A percentile compares a stretch with the other conserved stretches of the same genome.
These are phyloP conservation scores for Collybia sp. DNA, from an alignment of 768 basidiomycete genomes.

Conservation along the genomic window DNA sequence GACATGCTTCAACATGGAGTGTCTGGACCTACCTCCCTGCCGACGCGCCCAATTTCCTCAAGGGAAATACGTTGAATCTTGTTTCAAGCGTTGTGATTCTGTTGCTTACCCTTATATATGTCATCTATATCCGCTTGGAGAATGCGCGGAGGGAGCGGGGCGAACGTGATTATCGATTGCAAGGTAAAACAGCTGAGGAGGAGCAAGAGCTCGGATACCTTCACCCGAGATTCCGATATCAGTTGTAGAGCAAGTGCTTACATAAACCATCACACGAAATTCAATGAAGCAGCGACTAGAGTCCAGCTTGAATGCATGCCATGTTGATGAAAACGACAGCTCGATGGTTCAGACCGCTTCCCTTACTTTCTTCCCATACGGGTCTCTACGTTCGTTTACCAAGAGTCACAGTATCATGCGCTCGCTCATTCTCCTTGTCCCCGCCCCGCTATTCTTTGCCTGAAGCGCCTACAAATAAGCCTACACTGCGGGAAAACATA, in stretches of 20 bases:
- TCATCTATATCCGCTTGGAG: slow-evolving; percentile 34
- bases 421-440: slow-evolving; percentile 2
- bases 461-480: slow-evolving; percentile 19
- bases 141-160: slow-evolving; percentile 39
- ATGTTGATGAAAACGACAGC: too few relatives aligned
- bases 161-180: slow-evolving; percentile 33
- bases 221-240: slow-evolving; percentile 41
- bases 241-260: slow-evolving; percentile 12
- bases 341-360: too few relatives aligned
- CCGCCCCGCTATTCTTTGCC: slow-evolving; percentile 9
- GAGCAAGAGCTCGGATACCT: slow-evolving; percentile 35
- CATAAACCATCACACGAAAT: too few relatives aligned
- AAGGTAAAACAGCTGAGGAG: slow-evolving; percentile 31
- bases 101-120: slow-evolving; percentile 22
- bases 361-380: too few relatives aligned
- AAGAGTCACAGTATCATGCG: too few relatives aligned
- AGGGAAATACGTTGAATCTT: slow-evolving; percentile 43
- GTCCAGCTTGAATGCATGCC: too few relatives aligned
- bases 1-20: slow-evolving; percentile 12
- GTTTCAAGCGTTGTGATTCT: slow-evolving; percentile 27
- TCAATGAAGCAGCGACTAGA: too few relatives aligned
- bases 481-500: slow-evolving; percentile 70
- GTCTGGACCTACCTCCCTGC: slow-evolving; percentile 44
- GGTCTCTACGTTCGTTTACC: too few relatives aligned
- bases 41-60: slow-evolving; percentile 41